Evolutionary conservation across 2,329 filamentous ascomycete genomes (phyloP), one percentile per base, ranked within the genome.

Genomic region (Cladosporium halotolerans): DNA sequence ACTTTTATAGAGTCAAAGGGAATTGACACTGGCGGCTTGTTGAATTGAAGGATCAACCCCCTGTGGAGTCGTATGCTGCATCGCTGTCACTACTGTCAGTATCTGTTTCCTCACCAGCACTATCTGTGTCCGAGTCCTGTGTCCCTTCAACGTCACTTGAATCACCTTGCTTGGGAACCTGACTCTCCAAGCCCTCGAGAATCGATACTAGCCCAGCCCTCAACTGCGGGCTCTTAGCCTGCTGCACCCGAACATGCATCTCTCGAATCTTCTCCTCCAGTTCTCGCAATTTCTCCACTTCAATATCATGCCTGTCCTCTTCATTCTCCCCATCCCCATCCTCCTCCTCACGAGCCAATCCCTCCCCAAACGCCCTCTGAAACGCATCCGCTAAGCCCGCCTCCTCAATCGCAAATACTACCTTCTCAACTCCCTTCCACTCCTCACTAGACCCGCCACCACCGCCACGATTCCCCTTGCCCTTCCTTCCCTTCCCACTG

Each of bases 1-100:
- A 86, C 52, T 97, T 87, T 67, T 95, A 95, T 68, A 79, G 82
- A 63, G 71, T 88, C 16, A 78, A 58, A 46, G 54, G 51, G 33
- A 58, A 46, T 36, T 45, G 42, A 33, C 18, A 14, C 16, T 39
- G 36, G 14, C 16, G 11, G n/a, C 3, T 39, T 45, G 19, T 41
- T 9, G 9, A 41, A 2, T 8, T n/a, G 13, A 14, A 16, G 39
- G 8, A 41, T 41, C 39, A 41, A 41, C 19, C 39, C 23, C 4
- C 3, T 28, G 2, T n/a, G 3, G 45, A 47, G 13, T 47, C 45
- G 19, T 49, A 49, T 14, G 46, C 38, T 9, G 23, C 38, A 16
- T 49, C 46, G 38, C 46, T 49, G 28, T 31, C 45, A 11, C 14
- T 13, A 28, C 10, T 11, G 31, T 40, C 45, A n/a, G 16, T n/a